Percentiles rank a stretch among this genome's conserved stretches.
Conservation (phyloP, 1,284 basidiomycete species). For the Phellinidium pouzarii region DNA sequence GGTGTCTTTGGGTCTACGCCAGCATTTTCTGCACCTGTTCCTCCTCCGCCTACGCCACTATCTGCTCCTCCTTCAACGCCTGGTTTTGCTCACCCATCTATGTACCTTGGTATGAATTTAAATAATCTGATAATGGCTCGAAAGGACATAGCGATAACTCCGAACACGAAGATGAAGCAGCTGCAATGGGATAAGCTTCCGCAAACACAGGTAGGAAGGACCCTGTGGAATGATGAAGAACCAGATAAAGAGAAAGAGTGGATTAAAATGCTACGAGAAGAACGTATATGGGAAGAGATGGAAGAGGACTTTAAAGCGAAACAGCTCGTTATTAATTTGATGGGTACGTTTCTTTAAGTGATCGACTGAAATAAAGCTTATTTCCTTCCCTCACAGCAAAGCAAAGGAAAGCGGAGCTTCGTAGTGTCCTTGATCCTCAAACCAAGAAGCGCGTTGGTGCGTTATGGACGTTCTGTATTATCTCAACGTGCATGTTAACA, state of each 20-base stretch:
- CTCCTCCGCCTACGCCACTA: conserved; percentile 35
- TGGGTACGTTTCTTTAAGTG: conserved; percentile 45
- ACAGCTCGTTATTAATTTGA: conserved; percentile 80
- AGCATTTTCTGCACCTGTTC: conserved; percentile 28
- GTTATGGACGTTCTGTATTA: conserved; percentile 25
- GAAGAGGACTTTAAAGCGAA: conserved; percentile 98
- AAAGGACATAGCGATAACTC: conserved; percentile 83
- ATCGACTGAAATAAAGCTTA: not conserved
- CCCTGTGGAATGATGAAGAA: conserved; percentile 76
- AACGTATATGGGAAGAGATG: conserved; percentile 94
- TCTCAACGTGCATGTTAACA: not conserved
- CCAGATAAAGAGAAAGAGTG: conserved; percentile 68
- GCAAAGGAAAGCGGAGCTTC: conserved; percentile 78
- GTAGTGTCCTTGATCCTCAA: conserved; percentile 85
- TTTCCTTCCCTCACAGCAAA: conserved; percentile 40
- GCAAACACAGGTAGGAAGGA: conserved; percentile 76
- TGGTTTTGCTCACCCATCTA: conserved; percentile 51
- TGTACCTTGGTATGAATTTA: conserved; percentile 51
- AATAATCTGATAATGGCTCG: conserved; percentile 53
- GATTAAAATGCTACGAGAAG: conserved; percentile 69
- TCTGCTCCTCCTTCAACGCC: conserved; percentile 44
- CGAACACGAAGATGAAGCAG: conserved; percentile 93
- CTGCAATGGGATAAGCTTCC: conserved; percentile 98
- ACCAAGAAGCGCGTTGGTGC: conserved; percentile 86
- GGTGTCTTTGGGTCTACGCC: conserved; percentile 21